Base-by-base conservation (phyloP, 371 early-diverging fungal species). In the Haplosporangium sp. region DNA sequence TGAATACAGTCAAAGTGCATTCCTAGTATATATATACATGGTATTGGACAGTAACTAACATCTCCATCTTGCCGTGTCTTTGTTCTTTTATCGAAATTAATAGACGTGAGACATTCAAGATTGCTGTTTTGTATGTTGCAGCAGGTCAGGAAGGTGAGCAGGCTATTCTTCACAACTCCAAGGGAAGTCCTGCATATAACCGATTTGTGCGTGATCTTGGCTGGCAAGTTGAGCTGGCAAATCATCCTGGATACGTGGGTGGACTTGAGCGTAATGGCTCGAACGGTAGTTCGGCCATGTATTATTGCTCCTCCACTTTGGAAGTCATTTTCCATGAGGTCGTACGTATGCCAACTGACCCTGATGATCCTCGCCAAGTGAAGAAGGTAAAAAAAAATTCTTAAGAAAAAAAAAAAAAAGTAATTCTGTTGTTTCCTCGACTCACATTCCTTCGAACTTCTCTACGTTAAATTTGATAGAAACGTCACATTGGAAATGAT, bases 401-500 rank as follows among this genome's bases (percentile, higher is more conserved):
- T 27, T 55, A 96, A 91, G 94, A 93, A 85, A 74, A 15, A 10
- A 74, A 15, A 10, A 17, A 55, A 27, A 20, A 13, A 2, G 1
- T 1, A 4, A 10, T 19, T 27, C 34, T 27, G 19, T 27, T 27
- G 8, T 34, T 27, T 55, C 2, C 13, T 19, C 17, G 50, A 5
- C 19, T 15, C 9, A 2, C 13, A 9, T 15, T 9, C 19, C 15
- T 50, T 17, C 50, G 2, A 50, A 50, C 50, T 50, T 50, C 15
- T 5, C 5, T 50, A 2, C 17, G 27, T 17, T 63, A n/a, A 63
- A n/a, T 19, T 50, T 7, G n/a, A 39, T 77, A 92, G 96, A 98
- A 98, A 91, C 95, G 98, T 13, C 99, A 99, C 71, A 92, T 99
- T 77, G 99, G 99, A 38, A 99, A 99, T 77, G 98, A 99, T 74